Percentiles rank a stretch among this genome's conserved stretches.
Evolutionary conservation across 768 basidiomycete genomes (phyloP).

Genomic region (Suillus subaureus): DNA sequence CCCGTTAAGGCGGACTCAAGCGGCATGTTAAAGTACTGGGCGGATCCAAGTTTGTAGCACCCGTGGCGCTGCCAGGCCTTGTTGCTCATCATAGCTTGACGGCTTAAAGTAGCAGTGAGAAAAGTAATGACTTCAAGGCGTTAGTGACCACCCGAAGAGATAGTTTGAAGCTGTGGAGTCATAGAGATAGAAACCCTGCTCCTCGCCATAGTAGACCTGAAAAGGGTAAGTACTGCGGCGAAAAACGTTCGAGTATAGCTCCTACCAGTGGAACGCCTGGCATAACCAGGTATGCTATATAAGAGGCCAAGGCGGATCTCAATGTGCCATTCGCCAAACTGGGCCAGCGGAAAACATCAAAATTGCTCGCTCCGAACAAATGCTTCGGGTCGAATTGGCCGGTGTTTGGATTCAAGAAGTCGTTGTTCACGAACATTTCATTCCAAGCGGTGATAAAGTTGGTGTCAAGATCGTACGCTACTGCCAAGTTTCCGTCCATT

Average conservation of each 20-base stretch:
- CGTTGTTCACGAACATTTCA: slow-evolving; percentile 85
- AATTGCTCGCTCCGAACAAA: slow-evolving; percentile 92
- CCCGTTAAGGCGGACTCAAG: slow-evolving; percentile 78
- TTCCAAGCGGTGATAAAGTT: slow-evolving; percentile 94
- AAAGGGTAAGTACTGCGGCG: not conserved
- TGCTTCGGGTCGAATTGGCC: slow-evolving; percentile 73
- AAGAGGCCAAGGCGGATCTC: slow-evolving; percentile 73
- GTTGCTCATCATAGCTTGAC: slow-evolving; percentile 87
- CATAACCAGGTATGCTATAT: slow-evolving; percentile 79
- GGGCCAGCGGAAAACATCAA: slow-evolving; percentile 95
- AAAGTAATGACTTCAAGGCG: slow-evolving; percentile 3
- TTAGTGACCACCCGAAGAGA: slow-evolving; percentile 69
- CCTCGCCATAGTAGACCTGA: slow-evolving; percentile 87
- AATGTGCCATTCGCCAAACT: slow-evolving; percentile 84
- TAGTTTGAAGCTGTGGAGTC: slow-evolving; percentile 93
- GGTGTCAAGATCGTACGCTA: slow-evolving; percentile 80
- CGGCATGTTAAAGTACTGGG: slow-evolving; percentile 94
- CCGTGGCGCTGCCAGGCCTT: slow-evolving; percentile 93
- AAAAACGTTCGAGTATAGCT: no score
- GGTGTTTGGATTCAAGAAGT: slow-evolving; percentile 75
- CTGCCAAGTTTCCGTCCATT: slow-evolving; percentile 94
- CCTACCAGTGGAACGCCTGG: slow-evolving; percentile 80
- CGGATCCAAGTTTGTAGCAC: slow-evolving; percentile 87
- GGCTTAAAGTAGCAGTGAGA: slow-evolving; percentile 46
- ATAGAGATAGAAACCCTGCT: slow-evolving; percentile 85